These are phyloP conservation scores for Caryopteris hybrid DNA, from an alignment of 305 asterid genomes.

Conservation along the genomic window DNA sequence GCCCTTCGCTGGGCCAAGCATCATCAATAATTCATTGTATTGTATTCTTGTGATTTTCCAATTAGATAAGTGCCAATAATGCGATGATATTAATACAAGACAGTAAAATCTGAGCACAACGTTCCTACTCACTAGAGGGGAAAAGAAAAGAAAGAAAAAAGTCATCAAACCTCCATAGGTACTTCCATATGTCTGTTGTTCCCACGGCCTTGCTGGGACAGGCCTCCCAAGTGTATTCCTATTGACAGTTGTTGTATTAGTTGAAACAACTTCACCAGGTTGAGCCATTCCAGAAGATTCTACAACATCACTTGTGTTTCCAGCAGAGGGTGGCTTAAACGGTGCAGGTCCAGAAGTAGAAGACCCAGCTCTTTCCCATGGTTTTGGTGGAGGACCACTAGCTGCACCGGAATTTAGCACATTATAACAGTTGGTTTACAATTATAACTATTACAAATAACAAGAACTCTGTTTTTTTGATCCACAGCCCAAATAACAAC, in stretches of 20 bases:
- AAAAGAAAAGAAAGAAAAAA: not conserved
- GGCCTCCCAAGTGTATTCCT: slow-evolving; percentile 69
- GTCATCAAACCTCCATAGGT: slow-evolving; percentile 65
- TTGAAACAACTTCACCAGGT: slow-evolving; percentile 83
- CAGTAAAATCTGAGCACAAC: not conserved
- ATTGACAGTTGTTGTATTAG: slow-evolving; percentile 44
- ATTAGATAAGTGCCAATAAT: not conserved
- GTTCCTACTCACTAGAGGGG: not conserved
- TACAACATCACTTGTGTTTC: slow-evolving; percentile 85
- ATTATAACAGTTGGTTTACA: not conserved
- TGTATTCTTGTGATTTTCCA: not conserved
- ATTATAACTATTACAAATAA: not conserved
- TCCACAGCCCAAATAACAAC: not conserved
- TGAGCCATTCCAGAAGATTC: slow-evolving; percentile 95
- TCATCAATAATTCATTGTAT: not conserved
- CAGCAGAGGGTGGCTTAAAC: slow-evolving; percentile 83
- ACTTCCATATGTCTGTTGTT: slow-evolving; percentile 73
- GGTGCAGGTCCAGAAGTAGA: slow-evolving; percentile 86
- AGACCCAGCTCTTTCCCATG: slow-evolving; percentile 91
- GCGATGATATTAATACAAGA: not conserved
- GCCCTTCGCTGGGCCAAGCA: not conserved
- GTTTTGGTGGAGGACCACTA: slow-evolving; percentile 70
- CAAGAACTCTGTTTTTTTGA: not conserved
- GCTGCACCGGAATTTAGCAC: slow-evolving; percentile 33
- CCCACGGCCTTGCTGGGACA: slow-evolving; percentile 93